These are phyloP conservation scores for Rhodotorula mucilaginosa DNA, from an alignment of 1,284 basidiomycete genomes.

Conservation along the genomic window DNA sequence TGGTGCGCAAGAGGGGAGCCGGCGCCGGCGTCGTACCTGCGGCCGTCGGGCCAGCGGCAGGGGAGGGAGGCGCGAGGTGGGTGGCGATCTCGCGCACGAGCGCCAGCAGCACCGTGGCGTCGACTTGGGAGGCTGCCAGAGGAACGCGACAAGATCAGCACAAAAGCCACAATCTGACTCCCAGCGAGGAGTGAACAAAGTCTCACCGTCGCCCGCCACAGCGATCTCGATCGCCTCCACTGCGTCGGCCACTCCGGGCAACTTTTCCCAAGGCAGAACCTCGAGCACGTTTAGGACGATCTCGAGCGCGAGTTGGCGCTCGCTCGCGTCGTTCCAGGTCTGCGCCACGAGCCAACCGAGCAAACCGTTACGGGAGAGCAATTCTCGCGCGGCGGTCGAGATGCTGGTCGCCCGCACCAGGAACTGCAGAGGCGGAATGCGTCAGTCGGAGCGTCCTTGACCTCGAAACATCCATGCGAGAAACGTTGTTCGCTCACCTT, in stretches of 20 bases:
- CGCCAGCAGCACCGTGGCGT: background rate
- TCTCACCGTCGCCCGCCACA: conserved; percentile 18
- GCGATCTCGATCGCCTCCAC: conserved; percentile 24
- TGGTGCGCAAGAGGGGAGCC: background rate
- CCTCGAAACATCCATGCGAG: too few species aligned
- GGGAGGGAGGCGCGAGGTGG: conserved; percentile 5
- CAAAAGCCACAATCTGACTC: too few species aligned
- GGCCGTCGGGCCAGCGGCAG: background rate
- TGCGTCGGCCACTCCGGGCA: conserved; percentile 28
- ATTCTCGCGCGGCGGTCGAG: conserved; percentile 41
- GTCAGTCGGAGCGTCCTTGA: background rate
- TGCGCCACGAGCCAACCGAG: conserved; percentile 33
- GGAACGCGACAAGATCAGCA: too few species aligned
- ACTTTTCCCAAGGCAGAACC: conserved; percentile 26
- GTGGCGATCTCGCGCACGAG: conserved; percentile 12
- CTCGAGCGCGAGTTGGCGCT: conserved; percentile 18
- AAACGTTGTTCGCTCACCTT: conserved; percentile 9
- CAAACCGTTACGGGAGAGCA: conserved; percentile 39
- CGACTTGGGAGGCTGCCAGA: conserved; percentile 8
- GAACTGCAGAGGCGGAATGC: conserved; percentile 16
- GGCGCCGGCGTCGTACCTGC: background rate
- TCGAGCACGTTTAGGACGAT: conserved; percentile 24
- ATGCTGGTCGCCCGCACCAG: conserved; percentile 30
- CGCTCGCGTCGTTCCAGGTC: conserved; percentile 18
- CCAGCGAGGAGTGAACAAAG: too few species aligned